Evolutionary conservation across 768 basidiomycete species (phyloP).

Genomic region (Lactifluus hygrophoroides): DNA sequence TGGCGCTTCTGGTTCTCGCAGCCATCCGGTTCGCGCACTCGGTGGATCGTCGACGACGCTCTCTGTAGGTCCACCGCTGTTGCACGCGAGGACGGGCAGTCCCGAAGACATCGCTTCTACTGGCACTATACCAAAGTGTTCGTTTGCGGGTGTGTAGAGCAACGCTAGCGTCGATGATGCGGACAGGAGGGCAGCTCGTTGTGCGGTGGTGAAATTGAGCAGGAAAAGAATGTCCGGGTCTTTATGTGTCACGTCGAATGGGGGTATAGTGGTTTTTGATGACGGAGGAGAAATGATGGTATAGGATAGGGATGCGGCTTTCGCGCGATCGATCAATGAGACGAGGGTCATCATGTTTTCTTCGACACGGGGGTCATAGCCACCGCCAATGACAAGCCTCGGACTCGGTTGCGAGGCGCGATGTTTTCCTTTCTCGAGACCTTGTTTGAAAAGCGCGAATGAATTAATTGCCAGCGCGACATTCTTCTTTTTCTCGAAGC

Average conservation of each 20-base stretch:
- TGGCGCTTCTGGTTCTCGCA: slow-evolving; percentile 50
- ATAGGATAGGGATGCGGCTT: slow-evolving; percentile 48
- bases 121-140: slow-evolving; percentile 96
- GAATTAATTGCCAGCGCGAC: slow-evolving; percentile 69
- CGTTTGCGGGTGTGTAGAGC: slow-evolving; percentile 89
- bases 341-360: slow-evolving; percentile 74
- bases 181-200: slow-evolving; percentile 74
- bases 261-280: slow-evolving; percentile 30
- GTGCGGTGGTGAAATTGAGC: slow-evolving; percentile 81
- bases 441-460: slow-evolving; percentile 50
- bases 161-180: slow-evolving; percentile 59
- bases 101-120: slow-evolving; percentile 93
- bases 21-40: slow-evolving; percentile 64
- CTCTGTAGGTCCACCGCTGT: slow-evolving; percentile 87
- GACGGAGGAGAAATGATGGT: slow-evolving; percentile 45
- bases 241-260: slow-evolving; percentile 30
- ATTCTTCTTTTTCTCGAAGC: slow-evolving; percentile 96
- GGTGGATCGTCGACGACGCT: slow-evolving; percentile 47
- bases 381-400: slow-evolving; percentile 82
- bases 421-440: slow-evolving; percentile 13
- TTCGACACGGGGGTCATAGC: slow-evolving; percentile 79
- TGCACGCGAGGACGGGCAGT: slow-evolving; percentile 79
- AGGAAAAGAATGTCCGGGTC: slow-evolving; percentile 72
- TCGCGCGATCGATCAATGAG: slow-evolving; percentile 50
- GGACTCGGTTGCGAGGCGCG: slow-evolving; percentile 28